phyloP scores from a whole-genome alignment of 352 stramenopile genomes.

The Pythium monospermum region DNA sequence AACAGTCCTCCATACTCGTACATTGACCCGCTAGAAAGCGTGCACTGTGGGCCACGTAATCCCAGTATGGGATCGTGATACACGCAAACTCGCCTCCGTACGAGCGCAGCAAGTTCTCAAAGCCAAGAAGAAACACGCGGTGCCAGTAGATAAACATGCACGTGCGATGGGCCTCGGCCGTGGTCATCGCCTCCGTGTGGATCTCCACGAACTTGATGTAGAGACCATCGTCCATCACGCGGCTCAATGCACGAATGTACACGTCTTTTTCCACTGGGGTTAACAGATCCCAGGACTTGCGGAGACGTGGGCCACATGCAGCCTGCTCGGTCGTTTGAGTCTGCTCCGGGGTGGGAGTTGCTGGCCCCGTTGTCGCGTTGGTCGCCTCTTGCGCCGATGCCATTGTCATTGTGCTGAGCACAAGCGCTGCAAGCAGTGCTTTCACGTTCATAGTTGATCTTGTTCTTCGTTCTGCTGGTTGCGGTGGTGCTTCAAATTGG shows the following conservation, averaged over 20 bases:
- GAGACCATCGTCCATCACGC: slow-evolving; percentile 72
- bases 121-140: slow-evolving; percentile 68
- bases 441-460: no score
- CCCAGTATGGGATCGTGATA: slow-evolving; percentile 84
- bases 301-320: slow-evolving; percentile 60
- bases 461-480: no score
- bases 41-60: slow-evolving; percentile 82
- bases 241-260: slow-evolving; percentile 70
- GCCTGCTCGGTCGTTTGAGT: neutral
- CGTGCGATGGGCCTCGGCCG: slow-evolving; percentile 71
- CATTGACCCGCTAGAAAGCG: slow-evolving; percentile 58
- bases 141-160: slow-evolving; percentile 90
- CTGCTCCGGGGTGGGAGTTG: neutral
- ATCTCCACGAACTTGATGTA: slow-evolving; percentile 88
- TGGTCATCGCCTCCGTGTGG: slow-evolving; percentile 83
- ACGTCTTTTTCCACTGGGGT: slow-evolving; percentile 55
- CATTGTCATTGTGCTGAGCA: no score
- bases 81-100: slow-evolving; percentile 80
- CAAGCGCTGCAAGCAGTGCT: no score
- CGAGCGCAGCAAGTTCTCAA: slow-evolving; percentile 82
- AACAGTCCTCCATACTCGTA: slow-evolving; percentile 67
- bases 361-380: slow-evolving; percentile 7
- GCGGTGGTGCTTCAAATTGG: no score
- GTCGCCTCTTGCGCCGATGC: no score
- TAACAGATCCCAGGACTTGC: slow-evolving; percentile 70